Evolutionary conservation across 352 stramenopile species (phyloP), one percentile per base, ranked within the genome.

Genomic region (Globisporangium solare): DNA sequence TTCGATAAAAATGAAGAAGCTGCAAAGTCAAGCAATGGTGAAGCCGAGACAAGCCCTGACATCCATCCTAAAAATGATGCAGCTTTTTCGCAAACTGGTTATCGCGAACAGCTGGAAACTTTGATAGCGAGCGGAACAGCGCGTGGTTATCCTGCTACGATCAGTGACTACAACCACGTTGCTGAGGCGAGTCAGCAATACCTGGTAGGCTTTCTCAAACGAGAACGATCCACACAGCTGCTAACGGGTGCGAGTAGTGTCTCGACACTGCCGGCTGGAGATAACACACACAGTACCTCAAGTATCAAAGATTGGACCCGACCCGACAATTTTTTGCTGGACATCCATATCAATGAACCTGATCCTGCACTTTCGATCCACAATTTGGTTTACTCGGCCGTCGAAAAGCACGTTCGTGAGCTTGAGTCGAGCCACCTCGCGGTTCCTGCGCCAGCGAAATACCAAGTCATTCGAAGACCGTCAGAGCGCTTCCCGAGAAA

Each of bases 391-490:
- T 71, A 68, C 15, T 71, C 76, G 11, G 47, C 64, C 1, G 68
- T 94, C 22, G 84, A 94, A 15, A 88, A 86, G 41, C 73, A 70
- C 43, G 58, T 86, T 43, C 79, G 74, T 11, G 82, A 92, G 51
- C 53, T 92, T 7, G 80, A 88, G 27, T 65, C 70, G 5, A 86
- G 66, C 27, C 67, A 88, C 43, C 62, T 96, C 1, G 47, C 59
- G 0, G 60, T 96, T n/a, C 88, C 85, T 17, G 39, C 56, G 0
- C 35, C 88, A 40, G 65, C 67, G n/a, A 88, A 85, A 49, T 84
- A 78, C 47, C 88, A 96, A 58, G 67, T 97, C 21, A 56, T 97
- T n/a, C 78, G 75, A 37, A 68, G 77, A 12, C 86, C 89, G 10
- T 67, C 67, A 1, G 73, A 86, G 31, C 75, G 88, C 0, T 86